Evolutionary conservation across 2,329 filamentous ascomycete genomes (phyloP).

Genomic region (Harringtonia aguacate): DNA sequence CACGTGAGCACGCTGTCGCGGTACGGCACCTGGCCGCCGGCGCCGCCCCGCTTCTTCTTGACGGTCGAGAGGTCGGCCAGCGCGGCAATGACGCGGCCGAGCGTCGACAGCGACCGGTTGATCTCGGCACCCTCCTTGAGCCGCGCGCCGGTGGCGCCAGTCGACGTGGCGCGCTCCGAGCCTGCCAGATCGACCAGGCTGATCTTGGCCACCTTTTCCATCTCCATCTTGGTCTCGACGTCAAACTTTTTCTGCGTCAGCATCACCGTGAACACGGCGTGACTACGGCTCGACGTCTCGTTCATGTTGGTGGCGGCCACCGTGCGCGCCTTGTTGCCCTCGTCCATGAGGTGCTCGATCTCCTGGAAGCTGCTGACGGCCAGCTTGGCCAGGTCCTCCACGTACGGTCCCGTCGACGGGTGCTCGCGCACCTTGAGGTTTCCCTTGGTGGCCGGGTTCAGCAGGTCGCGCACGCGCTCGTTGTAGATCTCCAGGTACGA

Average conservation of each 20-base stretch:
- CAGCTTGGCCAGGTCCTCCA: slow-evolving; percentile 91
- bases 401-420: slow-evolving; percentile 87
- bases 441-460: slow-evolving; percentile 58
- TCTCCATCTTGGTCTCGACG: slow-evolving; percentile 87
- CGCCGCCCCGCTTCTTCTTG: slow-evolving; percentile 69
- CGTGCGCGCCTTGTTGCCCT: slow-evolving; percentile 96
- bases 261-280: slow-evolving; percentile 95
- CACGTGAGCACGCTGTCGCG: slow-evolving; percentile 95
- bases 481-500: slow-evolving; percentile 99
- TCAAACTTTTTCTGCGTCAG: slow-evolving; percentile 91
- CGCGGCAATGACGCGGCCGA: slow-evolving; percentile 94
- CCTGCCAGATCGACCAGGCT: slow-evolving; percentile 95
- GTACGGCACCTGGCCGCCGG: slow-evolving; percentile 72
- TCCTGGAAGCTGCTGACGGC: slow-evolving; percentile 88
- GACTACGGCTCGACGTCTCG: slow-evolving; percentile 95
- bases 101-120: slow-evolving; percentile 89
- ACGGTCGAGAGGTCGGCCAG: slow-evolving; percentile 81
- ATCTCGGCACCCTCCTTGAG: slow-evolving; percentile 98
- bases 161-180: slow-evolving; percentile 94
- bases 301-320: slow-evolving; percentile 99
- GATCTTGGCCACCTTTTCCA: slow-evolving; percentile 96
- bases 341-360: slow-evolving; percentile 97
- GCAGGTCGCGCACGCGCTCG: slow-evolving; percentile 90
- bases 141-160: slow-evolving; percentile 87
- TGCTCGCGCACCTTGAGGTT: slow-evolving; percentile 94